phyloP scores from a whole-genome alignment of 2,329 filamentous ascomycete species.

The Diplocarpon mali region DNA sequence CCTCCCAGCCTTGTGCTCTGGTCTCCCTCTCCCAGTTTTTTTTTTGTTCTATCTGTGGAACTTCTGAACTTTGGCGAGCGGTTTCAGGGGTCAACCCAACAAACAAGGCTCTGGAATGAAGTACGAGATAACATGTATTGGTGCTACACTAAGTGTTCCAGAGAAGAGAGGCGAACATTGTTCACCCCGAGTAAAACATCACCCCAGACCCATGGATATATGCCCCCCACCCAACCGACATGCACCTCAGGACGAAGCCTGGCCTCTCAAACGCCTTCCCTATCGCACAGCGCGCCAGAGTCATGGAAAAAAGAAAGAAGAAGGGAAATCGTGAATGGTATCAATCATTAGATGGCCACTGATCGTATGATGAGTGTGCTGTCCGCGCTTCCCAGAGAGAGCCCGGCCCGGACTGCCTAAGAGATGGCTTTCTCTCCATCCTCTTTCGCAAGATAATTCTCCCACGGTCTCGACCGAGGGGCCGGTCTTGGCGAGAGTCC shows the following conservation, averaged over 20 bases:
- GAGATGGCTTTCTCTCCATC: conserved; percentile 22
- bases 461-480: conserved; percentile 12
- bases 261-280: conserved; percentile 13
- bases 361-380: not conserved
- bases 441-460: conserved; percentile 5
- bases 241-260: conserved; percentile 7
- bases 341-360: not conserved
- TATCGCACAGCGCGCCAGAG: conserved; percentile 14
- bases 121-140: not conserved
- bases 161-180: too few relatives aligned
- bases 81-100: not conserved
- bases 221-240: not conserved
- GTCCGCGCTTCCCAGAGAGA: conserved; percentile 7
- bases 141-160: not conserved
- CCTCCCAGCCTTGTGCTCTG: too few relatives aligned
- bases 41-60: too few relatives aligned
- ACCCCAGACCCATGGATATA: not conserved
- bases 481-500: conserved; percentile 22
- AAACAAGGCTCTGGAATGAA: not conserved
- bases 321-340: conserved; percentile 9
- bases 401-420: conserved; percentile 8
- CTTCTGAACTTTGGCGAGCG: too few relatives aligned
- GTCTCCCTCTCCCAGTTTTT: too few relatives aligned
- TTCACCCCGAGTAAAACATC: not conserved
- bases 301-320: too few relatives aligned